These are phyloP conservation scores for Chlorencoelia australis DNA, from an alignment of 2,329 filamentous ascomycete species.

Conservation along the genomic window DNA sequence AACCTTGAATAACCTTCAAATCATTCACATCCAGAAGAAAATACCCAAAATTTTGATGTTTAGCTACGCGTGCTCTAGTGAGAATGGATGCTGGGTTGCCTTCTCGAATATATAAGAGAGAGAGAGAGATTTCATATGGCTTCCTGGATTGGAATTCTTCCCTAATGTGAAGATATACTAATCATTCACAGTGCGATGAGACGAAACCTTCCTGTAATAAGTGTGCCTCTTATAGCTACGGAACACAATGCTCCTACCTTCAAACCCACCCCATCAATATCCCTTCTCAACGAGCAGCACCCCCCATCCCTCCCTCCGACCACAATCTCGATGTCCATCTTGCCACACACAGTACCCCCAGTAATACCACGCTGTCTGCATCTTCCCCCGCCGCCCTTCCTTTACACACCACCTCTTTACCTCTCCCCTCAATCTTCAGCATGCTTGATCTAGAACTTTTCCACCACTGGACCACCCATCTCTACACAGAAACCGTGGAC, in stretches of 20 bases:
- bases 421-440: conserved; percentile 9
- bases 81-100: too few species aligned
- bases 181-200: conserved; percentile 23
- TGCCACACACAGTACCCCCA: conserved; percentile 9
- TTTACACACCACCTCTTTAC: not conserved
- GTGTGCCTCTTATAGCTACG: conserved; percentile 19
- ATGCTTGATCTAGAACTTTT: conserved; percentile 35
- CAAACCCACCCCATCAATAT: conserved; percentile 20
- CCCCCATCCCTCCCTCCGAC: not conserved
- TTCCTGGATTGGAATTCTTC: too few species aligned
- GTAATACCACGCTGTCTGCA: conserved; percentile 2
- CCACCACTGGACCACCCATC: conserved; percentile 34
- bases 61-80: too few species aligned
- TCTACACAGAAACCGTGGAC: conserved; percentile 18
- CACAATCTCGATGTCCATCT: conserved; percentile 3
- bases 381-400: conserved; percentile 1
- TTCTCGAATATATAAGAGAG: too few species aligned
- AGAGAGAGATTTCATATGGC: too few species aligned
- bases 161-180: too few species aligned
- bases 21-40: too few species aligned
- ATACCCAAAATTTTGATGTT: too few species aligned
- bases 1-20: too few species aligned
- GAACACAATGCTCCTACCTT: conserved; percentile 21
- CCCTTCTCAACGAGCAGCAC: conserved; percentile 2
- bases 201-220: conserved; percentile 21